A percentile compares a stretch with the other conserved stretches of the same genome.
Conservation (phyloP, 331 rosid genomes). For the Spiraea crenata region DNA sequence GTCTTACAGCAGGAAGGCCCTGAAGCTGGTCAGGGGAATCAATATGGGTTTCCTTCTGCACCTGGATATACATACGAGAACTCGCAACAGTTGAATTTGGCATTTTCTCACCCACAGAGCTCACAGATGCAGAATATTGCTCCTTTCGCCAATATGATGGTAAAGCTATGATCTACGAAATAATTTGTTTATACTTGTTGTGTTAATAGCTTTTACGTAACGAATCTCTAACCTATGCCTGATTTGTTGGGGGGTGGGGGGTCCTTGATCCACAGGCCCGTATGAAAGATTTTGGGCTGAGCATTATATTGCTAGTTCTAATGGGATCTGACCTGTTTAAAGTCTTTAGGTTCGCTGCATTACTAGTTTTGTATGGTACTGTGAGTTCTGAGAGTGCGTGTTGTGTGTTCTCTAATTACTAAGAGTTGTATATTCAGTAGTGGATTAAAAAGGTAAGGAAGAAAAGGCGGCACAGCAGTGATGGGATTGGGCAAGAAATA, state of each 20-base stretch:
- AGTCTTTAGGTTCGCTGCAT: not conserved
- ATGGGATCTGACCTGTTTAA: not conserved
- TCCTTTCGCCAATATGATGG: slow-evolving; percentile 83
- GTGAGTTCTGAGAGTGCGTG: not conserved
- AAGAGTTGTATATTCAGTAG: not conserved
- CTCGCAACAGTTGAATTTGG: slow-evolving; percentile 54
- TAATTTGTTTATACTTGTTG: slow-evolving; percentile 14
- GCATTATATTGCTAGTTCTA: not conserved
- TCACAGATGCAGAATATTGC: slow-evolving; percentile 78
- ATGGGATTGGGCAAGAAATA: not conserved
- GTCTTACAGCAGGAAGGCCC: slow-evolving; percentile 63
- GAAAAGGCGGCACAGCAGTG: not conserved
- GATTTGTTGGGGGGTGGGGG: too few relatives aligned
- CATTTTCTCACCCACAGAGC: slow-evolving; percentile 71
- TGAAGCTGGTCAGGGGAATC: slow-evolving; percentile 66
- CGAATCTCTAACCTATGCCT: too few relatives aligned
- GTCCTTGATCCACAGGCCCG: not conserved
- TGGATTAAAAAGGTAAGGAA: not conserved
- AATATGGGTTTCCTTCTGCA: slow-evolving; percentile 76
- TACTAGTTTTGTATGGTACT: not conserved
- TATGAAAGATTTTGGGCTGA: slow-evolving; percentile 3
- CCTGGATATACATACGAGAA: slow-evolving; percentile 72
- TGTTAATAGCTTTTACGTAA: not conserved
- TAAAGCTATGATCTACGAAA: slow-evolving; percentile 30
- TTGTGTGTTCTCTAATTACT: not conserved